Evolutionary conservation across 352 stramenopile species (phyloP), one percentile per base, ranked within the genome.

Genomic region (Globisporangium polare): DNA sequence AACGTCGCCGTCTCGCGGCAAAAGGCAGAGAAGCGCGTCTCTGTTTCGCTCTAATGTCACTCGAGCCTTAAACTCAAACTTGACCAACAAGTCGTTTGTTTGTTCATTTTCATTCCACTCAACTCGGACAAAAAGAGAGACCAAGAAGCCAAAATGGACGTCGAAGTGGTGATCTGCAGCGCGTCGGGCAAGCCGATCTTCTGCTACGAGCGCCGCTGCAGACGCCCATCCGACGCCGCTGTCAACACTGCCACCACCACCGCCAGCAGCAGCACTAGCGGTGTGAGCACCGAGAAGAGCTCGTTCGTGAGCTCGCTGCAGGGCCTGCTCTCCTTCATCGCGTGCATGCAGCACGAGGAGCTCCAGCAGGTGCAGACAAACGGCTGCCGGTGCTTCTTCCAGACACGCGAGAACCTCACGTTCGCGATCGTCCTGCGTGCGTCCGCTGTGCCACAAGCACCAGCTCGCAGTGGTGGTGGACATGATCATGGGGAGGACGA

Each of bases 241-340:
- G 41, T 29, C 3, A 64, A 45, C n/a, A 55, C 22, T 46, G 18
- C 5, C 7, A 33, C 20, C 17, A 39, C 10, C 29, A 33, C 29
- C 2, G 29, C 49, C 15, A 55, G 22, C 51, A 22, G 5, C 9
- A 33, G 26, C 24, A 39, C 9, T 27, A 47, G 35, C 22, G 5
- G 22, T 31, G 41, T 52, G 60, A 55, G 66, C 31, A 58, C 63
- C 22, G 67, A 60, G 51, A 69, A 71, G 35, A 79, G 72, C 46
- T 78, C 77, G 15, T 88, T 90, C 37, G 66, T 77, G 18, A 84
- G 76, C 60, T 90, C 81, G 22, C 66, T 90, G 15, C 78, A 90
- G 58, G 81, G 78, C 5, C 67, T 90, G 20, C 46, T 90, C 45
- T 82, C 77, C 26, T 90, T 86, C 55, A 74, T 89, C 12, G 39